phyloP scores from a whole-genome alignment of 176 grass and related monocot genomes.

The Paspalum vaginatum region DNA sequence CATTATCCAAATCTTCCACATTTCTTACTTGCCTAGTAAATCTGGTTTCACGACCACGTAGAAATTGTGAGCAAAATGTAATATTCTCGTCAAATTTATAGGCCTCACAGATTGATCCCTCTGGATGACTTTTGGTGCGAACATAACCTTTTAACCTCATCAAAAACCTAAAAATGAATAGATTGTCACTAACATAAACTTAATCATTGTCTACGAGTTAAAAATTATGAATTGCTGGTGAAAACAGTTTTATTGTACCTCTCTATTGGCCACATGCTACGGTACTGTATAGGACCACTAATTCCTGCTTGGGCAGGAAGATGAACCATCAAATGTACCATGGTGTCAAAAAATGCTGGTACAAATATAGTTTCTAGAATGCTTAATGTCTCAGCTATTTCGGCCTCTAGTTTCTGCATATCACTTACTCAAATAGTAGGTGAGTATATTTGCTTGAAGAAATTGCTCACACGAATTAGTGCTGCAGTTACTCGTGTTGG shows the following conservation, averaged over 20 bases:
- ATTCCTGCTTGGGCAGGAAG: not conserved
- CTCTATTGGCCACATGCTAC: not conserved
- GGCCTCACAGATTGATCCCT: too few species aligned
- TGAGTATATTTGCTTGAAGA: slow-evolving; percentile 1
- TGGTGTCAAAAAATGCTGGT: not conserved
- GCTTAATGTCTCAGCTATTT: not conserved
- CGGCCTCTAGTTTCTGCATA: not conserved
- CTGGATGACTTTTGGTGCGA: not conserved
- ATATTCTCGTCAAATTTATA: too few species aligned
- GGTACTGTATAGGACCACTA: not conserved
- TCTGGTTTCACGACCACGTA: too few species aligned
- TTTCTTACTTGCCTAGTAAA: too few species aligned
- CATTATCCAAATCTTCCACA: too few species aligned
- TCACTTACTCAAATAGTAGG: not conserved
- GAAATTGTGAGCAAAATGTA: too few species aligned
- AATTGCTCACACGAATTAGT: slow-evolving; percentile 14
- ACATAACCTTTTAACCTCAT: not conserved
- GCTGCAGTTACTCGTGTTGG: not conserved
- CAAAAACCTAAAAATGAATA: not conserved
- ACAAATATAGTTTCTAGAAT: not conserved
- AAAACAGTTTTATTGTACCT: not conserved
- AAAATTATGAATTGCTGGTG: too few species aligned
- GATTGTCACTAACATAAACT: too few species aligned
- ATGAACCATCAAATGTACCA: slow-evolving; percentile 1
- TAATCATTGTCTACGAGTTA: too few species aligned